Conservation (phyloP, 805 yeast genomes). For the Barnettozyma californica region DNA sequence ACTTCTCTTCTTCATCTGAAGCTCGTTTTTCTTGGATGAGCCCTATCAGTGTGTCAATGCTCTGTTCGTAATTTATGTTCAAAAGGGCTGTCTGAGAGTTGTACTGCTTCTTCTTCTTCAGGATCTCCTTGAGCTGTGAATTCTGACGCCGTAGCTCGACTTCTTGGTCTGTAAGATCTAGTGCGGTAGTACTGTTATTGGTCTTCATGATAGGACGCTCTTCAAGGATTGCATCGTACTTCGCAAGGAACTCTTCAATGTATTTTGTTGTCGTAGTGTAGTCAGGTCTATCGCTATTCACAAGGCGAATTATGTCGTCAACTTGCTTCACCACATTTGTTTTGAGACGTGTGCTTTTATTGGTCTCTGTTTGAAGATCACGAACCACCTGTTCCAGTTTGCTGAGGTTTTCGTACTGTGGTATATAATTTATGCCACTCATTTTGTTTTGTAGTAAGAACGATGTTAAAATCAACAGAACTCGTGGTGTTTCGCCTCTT, state of each 20-base stretch:
- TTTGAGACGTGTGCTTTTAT: conserved; percentile 9
- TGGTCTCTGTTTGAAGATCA: conserved; percentile 8
- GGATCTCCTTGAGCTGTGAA: conserved; percentile 11
- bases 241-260: conserved; percentile 12
- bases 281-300: conserved; percentile 13
- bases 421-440: conserved; percentile 9
- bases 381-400: conserved; percentile 13
- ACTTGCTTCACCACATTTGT: conserved; percentile 12
- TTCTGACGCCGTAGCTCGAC: conserved; percentile 14
- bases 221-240: background rate
- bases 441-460: no score
- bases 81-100: conserved; percentile 6
- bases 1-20: conserved; percentile 1
- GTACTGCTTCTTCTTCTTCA: conserved; percentile 7
- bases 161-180: conserved; percentile 2
- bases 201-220: background rate
- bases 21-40: conserved; percentile 8
- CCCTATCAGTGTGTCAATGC: conserved; percentile 9
- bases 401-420: conserved; percentile 22
- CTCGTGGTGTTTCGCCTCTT: no score
- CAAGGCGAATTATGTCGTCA: conserved; percentile 14
- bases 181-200: background rate
- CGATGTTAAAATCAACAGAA: no score
- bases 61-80: conserved; percentile 14
- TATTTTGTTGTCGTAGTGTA: conserved; percentile 5